Conservation (phyloP, 208 protist species). For the Acanthamoeba divionensis region DNA sequence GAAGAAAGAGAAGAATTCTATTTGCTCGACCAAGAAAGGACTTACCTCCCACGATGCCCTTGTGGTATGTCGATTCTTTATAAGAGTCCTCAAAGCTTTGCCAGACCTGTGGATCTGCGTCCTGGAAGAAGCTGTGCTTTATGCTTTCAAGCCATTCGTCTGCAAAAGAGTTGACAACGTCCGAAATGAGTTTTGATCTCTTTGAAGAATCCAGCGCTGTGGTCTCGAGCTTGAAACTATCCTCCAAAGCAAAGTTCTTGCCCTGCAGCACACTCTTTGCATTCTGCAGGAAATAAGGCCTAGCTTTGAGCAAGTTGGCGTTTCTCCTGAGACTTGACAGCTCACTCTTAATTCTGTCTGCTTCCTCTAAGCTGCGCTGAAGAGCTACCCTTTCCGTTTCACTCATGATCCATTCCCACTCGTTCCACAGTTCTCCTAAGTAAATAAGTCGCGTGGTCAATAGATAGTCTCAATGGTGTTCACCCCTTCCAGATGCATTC, state of each 20-base stretch:
- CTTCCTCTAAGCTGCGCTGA: not conserved
- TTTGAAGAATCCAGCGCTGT: not conserved
- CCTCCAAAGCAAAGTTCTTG: not conserved
- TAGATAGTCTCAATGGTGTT: too few species aligned
- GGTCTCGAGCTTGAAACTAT: not conserved
- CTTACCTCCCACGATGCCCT: not conserved
- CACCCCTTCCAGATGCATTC: too few species aligned
- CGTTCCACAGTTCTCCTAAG: not conserved
- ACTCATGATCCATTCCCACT: conserved; percentile 50
- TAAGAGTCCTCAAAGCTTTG: not conserved
- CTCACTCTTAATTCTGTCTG: not conserved
- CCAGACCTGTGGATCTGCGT: not conserved
- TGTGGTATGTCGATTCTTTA: not conserved
- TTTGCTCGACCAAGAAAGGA: not conserved
- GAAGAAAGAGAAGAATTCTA: not conserved
- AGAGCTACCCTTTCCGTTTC: conserved; percentile 22
- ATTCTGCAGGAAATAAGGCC: not conserved
- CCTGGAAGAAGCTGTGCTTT: not conserved
- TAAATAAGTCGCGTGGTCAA: too few species aligned
- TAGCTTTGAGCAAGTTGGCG: conserved; percentile 32
- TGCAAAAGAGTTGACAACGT: not conserved
- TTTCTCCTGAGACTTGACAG: not conserved
- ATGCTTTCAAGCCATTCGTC: not conserved
- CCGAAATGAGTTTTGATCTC: conserved; percentile 7
- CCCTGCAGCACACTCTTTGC: not conserved